Percentiles rank a stretch among this genome's conserved stretches.
Conservation (phyloP, 2,329 filamentous ascomycete genomes). For the Talaromyces verruculosus region DNA sequence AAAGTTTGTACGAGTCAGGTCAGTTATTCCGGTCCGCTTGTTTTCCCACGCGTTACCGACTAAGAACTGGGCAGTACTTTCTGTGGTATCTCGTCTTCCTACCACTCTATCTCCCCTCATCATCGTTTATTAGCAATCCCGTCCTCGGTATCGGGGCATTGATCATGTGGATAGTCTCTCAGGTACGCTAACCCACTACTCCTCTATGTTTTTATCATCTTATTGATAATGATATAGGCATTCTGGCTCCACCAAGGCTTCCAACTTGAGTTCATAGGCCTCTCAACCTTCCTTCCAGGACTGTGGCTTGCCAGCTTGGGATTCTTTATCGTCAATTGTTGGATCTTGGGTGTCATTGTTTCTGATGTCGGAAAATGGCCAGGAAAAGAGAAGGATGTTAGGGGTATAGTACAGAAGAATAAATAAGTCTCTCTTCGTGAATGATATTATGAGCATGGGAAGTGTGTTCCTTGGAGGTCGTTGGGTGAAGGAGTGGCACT, state of each 20-base stretch:
- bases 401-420: background rate
- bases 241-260: slow-evolving; percentile 75
- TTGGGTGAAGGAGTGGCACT: background rate
- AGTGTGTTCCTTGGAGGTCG: background rate
- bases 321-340: slow-evolving; percentile 85
- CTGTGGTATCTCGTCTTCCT: slow-evolving; percentile 96
- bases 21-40: slow-evolving; percentile 32
- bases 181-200: slow-evolving; percentile 46
- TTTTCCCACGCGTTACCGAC: background rate
- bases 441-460: background rate
- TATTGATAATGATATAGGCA: slow-evolving; percentile 41
- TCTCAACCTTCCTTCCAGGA: slow-evolving; percentile 80
- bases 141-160: slow-evolving; percentile 65
- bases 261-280: slow-evolving; percentile 74
- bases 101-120: slow-evolving; percentile 82
- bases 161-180: slow-evolving; percentile 70
- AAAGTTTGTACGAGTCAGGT: slow-evolving; percentile 99
- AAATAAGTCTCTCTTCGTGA: background rate
- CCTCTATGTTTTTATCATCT: background rate
- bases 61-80: slow-evolving; percentile 69
- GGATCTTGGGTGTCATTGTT: slow-evolving; percentile 80
- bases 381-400: background rate
- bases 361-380: slow-evolving; percentile 53
- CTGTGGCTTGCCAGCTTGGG: slow-evolving; percentile 71
- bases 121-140: slow-evolving; percentile 65